These are phyloP conservation scores for Vanrija sp. DNA, from an alignment of 1,284 basidiomycete species.

Conservation along the genomic window DNA sequence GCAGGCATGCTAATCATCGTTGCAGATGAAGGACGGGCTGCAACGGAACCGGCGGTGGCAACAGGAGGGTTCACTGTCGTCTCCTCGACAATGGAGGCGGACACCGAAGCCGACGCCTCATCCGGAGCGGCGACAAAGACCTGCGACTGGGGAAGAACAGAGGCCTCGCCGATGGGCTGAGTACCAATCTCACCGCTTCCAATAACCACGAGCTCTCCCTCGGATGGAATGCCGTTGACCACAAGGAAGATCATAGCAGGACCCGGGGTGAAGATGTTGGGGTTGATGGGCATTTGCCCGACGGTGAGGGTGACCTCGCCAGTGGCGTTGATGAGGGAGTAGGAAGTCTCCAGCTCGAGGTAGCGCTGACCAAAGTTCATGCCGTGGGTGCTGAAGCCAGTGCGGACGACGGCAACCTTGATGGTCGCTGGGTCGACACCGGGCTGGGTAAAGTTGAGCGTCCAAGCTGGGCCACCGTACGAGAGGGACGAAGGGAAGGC, in stretches of 20 bases:
- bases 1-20: neutral
- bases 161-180: constrained; percentile 57
- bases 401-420: constrained; percentile 75
- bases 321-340: constrained; percentile 64
- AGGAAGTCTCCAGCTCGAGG: constrained; percentile 72
- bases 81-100: too few species aligned
- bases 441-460: constrained; percentile 60
- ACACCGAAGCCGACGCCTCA: too few species aligned
- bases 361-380: constrained; percentile 59
- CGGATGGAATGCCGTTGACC: constrained; percentile 77
- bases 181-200: constrained; percentile 70
- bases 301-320: constrained; percentile 76
- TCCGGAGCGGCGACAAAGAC: constrained; percentile 12
- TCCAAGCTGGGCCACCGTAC: constrained; percentile 77
- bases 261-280: constrained; percentile 80
- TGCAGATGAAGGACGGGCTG: too few species aligned
- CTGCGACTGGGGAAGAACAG: constrained; percentile 55
- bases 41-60: too few species aligned
- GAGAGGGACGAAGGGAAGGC: constrained; percentile 41
- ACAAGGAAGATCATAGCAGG: constrained; percentile 76
- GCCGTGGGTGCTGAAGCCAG: constrained; percentile 90
- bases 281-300: constrained; percentile 73
- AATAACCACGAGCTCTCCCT: constrained; percentile 66
- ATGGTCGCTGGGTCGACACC: constrained; percentile 56
- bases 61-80: too few species aligned